Evolutionary conservation across 163 green algal genomes (phyloP), one percentile per base, ranked within the genome.

Genomic region (Scenedesmus sp.): DNA sequence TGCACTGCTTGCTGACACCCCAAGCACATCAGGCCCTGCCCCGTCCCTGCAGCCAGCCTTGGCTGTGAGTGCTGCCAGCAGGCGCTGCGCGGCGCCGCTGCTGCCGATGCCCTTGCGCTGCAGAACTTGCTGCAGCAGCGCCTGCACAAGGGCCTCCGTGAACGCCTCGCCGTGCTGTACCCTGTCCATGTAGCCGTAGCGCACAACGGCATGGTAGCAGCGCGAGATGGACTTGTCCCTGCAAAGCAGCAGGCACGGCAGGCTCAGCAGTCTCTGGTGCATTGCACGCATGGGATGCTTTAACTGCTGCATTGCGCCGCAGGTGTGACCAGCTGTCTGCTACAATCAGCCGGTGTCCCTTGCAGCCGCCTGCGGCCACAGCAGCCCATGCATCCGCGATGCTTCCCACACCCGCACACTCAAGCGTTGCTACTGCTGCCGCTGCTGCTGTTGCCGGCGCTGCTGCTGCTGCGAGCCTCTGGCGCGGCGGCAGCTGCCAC

Each of bases 111-210:
- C 84, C 56, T 59, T 65, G 24, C 61, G 72, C 42, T 89, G 61
- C 43, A 89, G 42, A 42, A 89, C 5, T 22, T 81, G 82, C 33
- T 81, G 79, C 56, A 89, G 73, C 44, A 94, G 40, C 1, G 81
- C 76, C 22, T 61, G 56, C 20, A 92, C 46, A 0, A 95, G 56
- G 22, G 51, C 56, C 4, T 59, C n/a, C 85, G 94, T 42, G 65
- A 95, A 95, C 22, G 82, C 81, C 3, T 73, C 18, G 40, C 91
- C 90, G 59, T 93, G 93, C 85, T 93, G 53, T 6, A 95, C 83
- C 2, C 53, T n/a, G 83, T 95, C 92, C 35, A 86, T 61, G 70
- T 95, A 95, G 78, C 93, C 93, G 44, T 94, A 95, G 0, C 86
- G 83, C 15, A 79, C 87, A 12, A 93, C 73, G 5, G 85, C 87